A percentile compares a stretch with the other conserved stretches of the same genome.
These are phyloP conservation scores for Talaromyces proteolyticus DNA, from an alignment of 495 filamentous ascomycete genomes.

Conservation along the genomic window DNA sequence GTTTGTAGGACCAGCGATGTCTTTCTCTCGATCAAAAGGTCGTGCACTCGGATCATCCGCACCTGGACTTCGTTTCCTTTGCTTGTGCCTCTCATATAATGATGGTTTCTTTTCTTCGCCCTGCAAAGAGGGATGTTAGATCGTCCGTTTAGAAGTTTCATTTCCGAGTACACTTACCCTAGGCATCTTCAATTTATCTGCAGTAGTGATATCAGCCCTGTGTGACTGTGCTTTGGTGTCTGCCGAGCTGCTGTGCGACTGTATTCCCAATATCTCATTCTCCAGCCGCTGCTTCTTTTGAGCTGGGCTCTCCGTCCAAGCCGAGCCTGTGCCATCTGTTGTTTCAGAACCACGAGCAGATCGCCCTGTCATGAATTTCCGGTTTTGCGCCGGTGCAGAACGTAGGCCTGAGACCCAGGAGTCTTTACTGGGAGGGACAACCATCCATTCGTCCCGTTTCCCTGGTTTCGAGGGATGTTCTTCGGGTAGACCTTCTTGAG, in stretches of 20 bases:
- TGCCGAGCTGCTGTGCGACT: constrained; percentile 9
- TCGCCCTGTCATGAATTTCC: constrained; percentile 79
- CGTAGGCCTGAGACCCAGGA: constrained; percentile 65
- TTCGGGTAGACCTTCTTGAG: constrained; percentile 13
- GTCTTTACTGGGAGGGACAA: constrained; percentile 65
- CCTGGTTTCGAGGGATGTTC: constrained; percentile 32
- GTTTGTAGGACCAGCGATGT: constrained; percentile 72
- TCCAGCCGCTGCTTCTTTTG: constrained; percentile 75
- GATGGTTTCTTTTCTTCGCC: constrained; percentile 57
- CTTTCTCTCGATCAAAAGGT: constrained; percentile 90
- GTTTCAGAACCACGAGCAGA: constrained; percentile 40
- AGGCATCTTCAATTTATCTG: constrained; percentile 52
- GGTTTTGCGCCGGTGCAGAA: constrained; percentile 74
- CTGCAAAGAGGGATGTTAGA: constrained; percentile 18
- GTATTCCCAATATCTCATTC: constrained; percentile 79
- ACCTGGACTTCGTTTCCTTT: constrained; percentile 41
- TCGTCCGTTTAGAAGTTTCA: too few species aligned
- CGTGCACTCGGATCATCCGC: constrained; percentile 90
- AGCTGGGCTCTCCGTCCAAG: constrained; percentile 92
- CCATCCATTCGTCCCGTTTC: constrained; percentile 90
- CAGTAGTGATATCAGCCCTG: constrained; percentile 33
- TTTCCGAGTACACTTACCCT: constrained; percentile 45
- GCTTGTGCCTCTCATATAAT: constrained; percentile 58
- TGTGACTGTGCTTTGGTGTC: constrained; percentile 8
- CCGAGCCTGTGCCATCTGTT: constrained; percentile 39